Conservation (phyloP, 1,284 basidiomycete genomes). For the Leccinum subrobustum region DNA sequence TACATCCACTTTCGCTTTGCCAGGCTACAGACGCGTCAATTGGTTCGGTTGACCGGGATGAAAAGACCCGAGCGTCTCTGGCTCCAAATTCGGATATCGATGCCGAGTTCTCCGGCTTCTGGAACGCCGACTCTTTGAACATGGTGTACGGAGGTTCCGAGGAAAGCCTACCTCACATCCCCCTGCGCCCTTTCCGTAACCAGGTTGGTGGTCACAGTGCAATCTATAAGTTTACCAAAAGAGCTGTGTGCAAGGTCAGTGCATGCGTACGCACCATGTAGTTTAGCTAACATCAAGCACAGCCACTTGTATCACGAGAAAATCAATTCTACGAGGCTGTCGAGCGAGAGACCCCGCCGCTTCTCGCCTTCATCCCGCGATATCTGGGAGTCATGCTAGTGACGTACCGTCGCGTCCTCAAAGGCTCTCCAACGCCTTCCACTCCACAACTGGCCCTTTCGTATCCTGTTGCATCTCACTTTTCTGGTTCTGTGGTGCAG, state of each 20-base stretch:
- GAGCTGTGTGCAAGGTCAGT: conserved; percentile 96
- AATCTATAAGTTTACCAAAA: conserved; percentile 97
- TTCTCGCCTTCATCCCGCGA: conserved; percentile 92
- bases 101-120: conserved; percentile 17
- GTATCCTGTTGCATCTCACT: conserved; percentile 19
- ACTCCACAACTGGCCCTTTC: conserved; percentile 11
- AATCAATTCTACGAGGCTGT: conserved; percentile 98
- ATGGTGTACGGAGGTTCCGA: conserved; percentile 46
- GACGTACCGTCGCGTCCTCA: conserved; percentile 83
- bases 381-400: conserved; percentile 99
- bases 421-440: conserved; percentile 33
- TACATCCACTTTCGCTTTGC: conserved; percentile 26
- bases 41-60: conserved; percentile 10
- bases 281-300: conserved; percentile 21
- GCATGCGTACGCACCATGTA: conserved; percentile 10
- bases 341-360: conserved; percentile 87
- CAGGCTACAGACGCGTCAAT: conserved; percentile 9
- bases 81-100: conserved; percentile 25
- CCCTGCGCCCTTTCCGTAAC: conserved; percentile 93
- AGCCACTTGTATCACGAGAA: conserved; percentile 95
- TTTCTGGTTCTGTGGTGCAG: conserved; percentile 35
- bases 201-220: conserved; percentile 97
- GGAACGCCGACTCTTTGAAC: conserved; percentile 43
- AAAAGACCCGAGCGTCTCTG: conserved; percentile 6
- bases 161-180: conserved; percentile 82